Base-by-base conservation (phyloP, 2,329 filamentous ascomycete species). In the Aspergillus neoniger region DNA sequence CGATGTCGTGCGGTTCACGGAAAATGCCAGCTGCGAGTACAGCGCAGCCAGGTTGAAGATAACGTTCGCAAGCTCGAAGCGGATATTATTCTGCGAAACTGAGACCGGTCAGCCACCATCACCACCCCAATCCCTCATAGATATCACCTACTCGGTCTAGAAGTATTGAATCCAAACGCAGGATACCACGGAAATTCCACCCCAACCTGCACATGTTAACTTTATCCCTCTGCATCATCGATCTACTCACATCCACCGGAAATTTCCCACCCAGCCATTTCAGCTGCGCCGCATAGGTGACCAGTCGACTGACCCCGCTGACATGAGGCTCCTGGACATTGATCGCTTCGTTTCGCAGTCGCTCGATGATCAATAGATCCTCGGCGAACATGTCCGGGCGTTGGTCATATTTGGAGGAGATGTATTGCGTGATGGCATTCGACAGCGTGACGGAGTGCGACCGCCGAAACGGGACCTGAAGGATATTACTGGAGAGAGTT, bases 141-240 rank as follows among this genome's bases (percentile, higher is more conserved):
- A 21, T 57, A 57, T 62, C 57, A 72, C 74, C 65, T 65, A 78
- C 75, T 80, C 25, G 91, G 90, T 49, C 88, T 85, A 60, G 91
- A 88, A 12, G 87, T 90, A 74, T 96, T 94, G 76, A 96, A 97
- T 55, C 94, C 95, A 59, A 98, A 81, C 4, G 94, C 89, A 12
- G 93, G 91, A 79, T 96, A 97, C 95, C 95, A 99, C 2, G 91
- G 90, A 71, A 99, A 99, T 61, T 98, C 92, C 62, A 92, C 91
- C 19, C 95, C 95, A 66, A 96, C 91, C 90, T 93, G 56, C 59
- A 55, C 51, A 60, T 56, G 56, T 60, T 44, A 58, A 19, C 51
- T 23, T n/a, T n/a, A 17, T 36, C 10, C 25, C 8, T 10, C 36
- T 54, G n/a, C 15, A 5, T 39, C 52, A 3, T 36, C 39, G 9